Conservation (phyloP, 805 yeast species). For the Saturnispora besseyi region DNA sequence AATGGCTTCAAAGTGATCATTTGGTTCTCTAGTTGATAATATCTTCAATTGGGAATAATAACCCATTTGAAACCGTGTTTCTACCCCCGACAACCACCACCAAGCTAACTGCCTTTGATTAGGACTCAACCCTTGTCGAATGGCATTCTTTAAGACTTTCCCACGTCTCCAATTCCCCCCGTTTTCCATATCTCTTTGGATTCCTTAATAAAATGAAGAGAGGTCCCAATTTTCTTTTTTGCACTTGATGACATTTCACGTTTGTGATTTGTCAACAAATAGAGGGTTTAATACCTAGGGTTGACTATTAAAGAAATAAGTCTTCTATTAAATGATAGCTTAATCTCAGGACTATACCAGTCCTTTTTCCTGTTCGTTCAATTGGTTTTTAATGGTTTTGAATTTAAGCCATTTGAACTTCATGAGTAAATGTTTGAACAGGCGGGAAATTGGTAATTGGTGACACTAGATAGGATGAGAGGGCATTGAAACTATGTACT, state of each 20-base stretch:
- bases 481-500: no score
- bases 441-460: no score
- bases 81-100: slow-evolving; percentile 2
- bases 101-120: background rate
- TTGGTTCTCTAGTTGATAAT: background rate
- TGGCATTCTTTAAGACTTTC: background rate
- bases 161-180: slow-evolving; percentile 1
- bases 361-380: no score
- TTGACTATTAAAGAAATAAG: background rate
- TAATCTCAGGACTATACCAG: no score
- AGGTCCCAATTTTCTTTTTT: background rate
- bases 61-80: background rate
- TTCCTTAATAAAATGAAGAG: background rate
- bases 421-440: no score
- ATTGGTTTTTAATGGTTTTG: no score
- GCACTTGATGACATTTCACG: background rate
- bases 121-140: background rate
- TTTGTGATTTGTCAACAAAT: background rate
- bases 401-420: no score
- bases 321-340: no score
- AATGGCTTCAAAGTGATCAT: slow-evolving; percentile 65
- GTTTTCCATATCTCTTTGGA: background rate
- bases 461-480: no score
- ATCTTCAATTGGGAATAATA: background rate
- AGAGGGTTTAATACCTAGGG: background rate